phyloP scores from a whole-genome alignment of 371 early-diverging fungal species.

The Mucor lusitanicus region DNA sequence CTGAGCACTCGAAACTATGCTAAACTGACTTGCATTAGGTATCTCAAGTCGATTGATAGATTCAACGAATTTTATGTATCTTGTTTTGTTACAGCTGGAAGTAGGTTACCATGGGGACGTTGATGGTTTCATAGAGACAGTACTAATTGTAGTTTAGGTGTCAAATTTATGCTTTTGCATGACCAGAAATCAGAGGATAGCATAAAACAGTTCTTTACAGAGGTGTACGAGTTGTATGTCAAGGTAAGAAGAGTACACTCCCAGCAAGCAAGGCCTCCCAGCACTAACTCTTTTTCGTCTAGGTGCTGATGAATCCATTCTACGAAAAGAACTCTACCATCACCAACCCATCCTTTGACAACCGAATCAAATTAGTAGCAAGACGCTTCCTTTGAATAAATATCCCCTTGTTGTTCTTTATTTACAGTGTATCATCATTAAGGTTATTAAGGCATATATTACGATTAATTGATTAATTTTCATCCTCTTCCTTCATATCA shows the following conservation, averaged over 20 bases:
- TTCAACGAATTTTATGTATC: slow-evolving; percentile 94
- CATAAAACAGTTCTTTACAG: slow-evolving; percentile 88
- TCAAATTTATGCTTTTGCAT: slow-evolving; percentile 90
- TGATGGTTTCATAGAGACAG: not conserved
- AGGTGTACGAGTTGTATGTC: slow-evolving; percentile 88
- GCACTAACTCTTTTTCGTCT: not conserved
- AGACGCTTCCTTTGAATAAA: slow-evolving; percentile 71
- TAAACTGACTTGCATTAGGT: slow-evolving; percentile 55
- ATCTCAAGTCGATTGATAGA: slow-evolving; percentile 91
- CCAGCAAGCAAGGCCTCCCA: not conserved
- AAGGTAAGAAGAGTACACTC: slow-evolving; percentile 59
- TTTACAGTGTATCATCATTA: not conserved
- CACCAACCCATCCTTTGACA: slow-evolving; percentile 80
- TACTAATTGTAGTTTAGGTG: slow-evolving; percentile 49
- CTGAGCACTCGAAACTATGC: not conserved
- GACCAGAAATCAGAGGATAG: slow-evolving; percentile 87
- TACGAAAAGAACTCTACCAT: slow-evolving; percentile 84
- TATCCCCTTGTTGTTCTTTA: not conserved
- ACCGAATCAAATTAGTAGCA: slow-evolving; percentile 73
- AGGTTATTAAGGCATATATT: not conserved
- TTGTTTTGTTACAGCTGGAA: slow-evolving; percentile 90
- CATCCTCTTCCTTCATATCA: not conserved
- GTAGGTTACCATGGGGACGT: slow-evolving; percentile 34
- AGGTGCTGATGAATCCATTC: slow-evolving; percentile 90
- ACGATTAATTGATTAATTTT: not conserved